Percentiles rank a stretch among this genome's conserved stretches.
These are phyloP conservation scores for Trypanosoma conorhini DNA, from an alignment of 208 protist species.

Conservation along the genomic window DNA sequence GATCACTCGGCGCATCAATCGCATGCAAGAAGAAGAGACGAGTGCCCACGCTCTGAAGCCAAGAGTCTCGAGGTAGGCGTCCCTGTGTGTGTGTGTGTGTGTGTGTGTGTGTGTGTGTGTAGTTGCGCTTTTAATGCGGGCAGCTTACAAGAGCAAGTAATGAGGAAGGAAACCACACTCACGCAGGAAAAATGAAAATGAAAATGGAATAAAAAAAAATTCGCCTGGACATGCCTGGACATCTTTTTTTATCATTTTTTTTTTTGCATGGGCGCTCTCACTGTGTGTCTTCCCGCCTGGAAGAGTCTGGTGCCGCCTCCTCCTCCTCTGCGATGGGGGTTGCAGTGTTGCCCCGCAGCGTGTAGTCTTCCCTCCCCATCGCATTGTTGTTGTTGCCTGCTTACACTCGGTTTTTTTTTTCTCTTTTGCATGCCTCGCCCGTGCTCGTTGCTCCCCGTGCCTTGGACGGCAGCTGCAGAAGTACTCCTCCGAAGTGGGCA, in stretches of 20 bases:
- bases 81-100: background rate
- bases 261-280: background rate
- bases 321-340: background rate
- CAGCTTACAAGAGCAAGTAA: background rate
- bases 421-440: conserved; percentile 4
- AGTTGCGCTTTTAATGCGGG: background rate
- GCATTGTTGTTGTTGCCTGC: background rate
- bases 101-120: background rate
- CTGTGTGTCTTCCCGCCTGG: background rate
- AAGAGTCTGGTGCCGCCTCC: background rate
- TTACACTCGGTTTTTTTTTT: conserved; percentile 4
- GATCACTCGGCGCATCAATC: conserved; percentile 25
- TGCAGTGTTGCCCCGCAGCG: background rate
- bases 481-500: background rate
- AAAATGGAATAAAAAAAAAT: no score
- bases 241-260: conserved; percentile 15
- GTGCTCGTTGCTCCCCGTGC: conserved; percentile 11
- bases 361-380: background rate
- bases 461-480: background rate
- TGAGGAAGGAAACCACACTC: background rate
- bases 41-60: background rate
- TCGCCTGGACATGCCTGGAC: no score
- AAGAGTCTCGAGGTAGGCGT: background rate
- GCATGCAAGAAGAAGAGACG: conserved; percentile 21
- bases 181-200: background rate